Evolutionary conservation across 208 protist genomes (phyloP), one percentile per base, ranked within the genome.

Genomic region (Leishmania amazonensis): DNA sequence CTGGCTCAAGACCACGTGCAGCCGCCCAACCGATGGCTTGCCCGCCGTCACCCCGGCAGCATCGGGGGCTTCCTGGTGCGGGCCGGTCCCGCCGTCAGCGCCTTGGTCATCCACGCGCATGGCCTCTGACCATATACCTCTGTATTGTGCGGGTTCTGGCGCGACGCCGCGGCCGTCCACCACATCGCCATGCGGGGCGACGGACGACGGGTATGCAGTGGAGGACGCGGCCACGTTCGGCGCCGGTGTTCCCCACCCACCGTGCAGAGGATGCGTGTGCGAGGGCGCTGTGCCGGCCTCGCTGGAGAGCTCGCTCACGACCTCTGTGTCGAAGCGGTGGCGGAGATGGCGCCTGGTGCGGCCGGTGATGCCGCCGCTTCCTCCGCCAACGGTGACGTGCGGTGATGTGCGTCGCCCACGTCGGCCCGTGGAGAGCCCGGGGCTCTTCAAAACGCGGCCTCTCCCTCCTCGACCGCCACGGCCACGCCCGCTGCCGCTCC

Each of bases 271-370:
- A 45, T 0, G 17, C 35, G 9, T 53, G 31, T 47, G 35, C 73
- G 38, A 49, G 38, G 53, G 54, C 67, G 75, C 53, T 42, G 54
- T 31, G 40, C 40, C 75, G 57, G 75, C 38, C 35, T 81, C 67
- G 40, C 57, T 78, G 42, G 77, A 75, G 57, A 85, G 77, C 1
- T 45, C 11, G n/a, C 76, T 81, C 77, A 85, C 77, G 38, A 75
- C 51, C 40, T 85, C 82, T 6, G 70, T 19, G 72, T 85, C 82
- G 60, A 85, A 85, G 68, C n/a, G 42, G 57, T 19, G 42, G 40
- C 19, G 45, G 19, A 71, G 65, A 35, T 5, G 73, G 35, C 45
- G 3, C 54, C 24, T 58, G 79, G 35, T 15, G 62, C 58, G 70
- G 31, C 21, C 8, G n/a, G 72, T n/a, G 19, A 76, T 13, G 17